A percentile compares a stretch with the other conserved stretches of the same genome.
These are phyloP conservation scores for Euphorbia corollata DNA, from an alignment of 441 rosid species.

Conservation along the genomic window DNA sequence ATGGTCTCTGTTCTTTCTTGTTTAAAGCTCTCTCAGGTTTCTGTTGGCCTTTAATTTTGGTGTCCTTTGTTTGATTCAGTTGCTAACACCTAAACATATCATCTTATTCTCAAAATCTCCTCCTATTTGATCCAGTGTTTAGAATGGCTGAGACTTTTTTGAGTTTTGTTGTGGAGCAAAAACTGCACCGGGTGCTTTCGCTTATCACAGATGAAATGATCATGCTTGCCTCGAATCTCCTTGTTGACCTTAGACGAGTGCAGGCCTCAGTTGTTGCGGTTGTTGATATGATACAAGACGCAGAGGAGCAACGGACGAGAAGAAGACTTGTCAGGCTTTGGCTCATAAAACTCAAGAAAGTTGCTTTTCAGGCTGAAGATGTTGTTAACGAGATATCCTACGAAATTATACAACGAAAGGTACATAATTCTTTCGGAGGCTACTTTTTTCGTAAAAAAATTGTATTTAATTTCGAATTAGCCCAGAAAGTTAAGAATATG, in stretches of 20 bases:
- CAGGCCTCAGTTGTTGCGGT: background rate
- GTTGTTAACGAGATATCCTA: background rate
- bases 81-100: no score
- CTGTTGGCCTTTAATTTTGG: no score
- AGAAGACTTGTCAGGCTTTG: background rate
- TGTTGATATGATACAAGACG: background rate
- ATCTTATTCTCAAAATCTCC: no score
- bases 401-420: background rate
- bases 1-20: no score
- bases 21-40: no score
- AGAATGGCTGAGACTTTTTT: background rate
- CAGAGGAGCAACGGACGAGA: background rate
- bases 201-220: background rate
- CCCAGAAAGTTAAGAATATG: background rate
- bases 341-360: background rate
- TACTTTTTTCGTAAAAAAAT: no score
- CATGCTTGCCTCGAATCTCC: background rate
- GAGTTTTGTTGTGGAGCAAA: background rate
- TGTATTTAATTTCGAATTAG: background rate
- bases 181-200: background rate
- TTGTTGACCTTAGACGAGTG: background rate
- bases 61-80: no score
- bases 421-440: background rate
- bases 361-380: no score
- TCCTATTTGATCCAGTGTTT: no score